Percentiles rank a stretch among this genome's conserved stretches.
Evolutionary conservation across 2,329 filamentous ascomycete species (phyloP).

Genomic region (Sarocladiaceae sp.): DNA sequence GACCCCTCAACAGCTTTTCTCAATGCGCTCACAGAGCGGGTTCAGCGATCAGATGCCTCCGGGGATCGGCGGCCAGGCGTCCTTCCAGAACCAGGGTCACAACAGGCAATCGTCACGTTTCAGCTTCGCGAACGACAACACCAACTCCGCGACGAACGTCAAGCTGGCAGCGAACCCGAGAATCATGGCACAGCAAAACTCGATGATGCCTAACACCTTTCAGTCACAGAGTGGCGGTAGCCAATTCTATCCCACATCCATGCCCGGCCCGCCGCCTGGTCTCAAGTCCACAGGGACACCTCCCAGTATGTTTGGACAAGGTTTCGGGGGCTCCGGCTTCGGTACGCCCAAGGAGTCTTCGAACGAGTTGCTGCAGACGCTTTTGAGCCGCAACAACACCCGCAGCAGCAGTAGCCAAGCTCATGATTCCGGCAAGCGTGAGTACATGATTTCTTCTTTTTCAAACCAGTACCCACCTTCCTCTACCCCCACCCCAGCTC

Average conservation of each 20-base stretch:
- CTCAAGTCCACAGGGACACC: slow-evolving; percentile 94
- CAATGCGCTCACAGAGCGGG: slow-evolving; percentile 60
- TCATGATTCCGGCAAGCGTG: slow-evolving; percentile 92
- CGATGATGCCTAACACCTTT: slow-evolving; percentile 73
- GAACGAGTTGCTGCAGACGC: slow-evolving; percentile 65
- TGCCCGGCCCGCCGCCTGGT: slow-evolving; percentile 90
- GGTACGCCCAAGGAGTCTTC: slow-evolving; percentile 66
- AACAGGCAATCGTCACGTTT: slow-evolving; percentile 82
- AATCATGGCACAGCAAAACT: slow-evolving; percentile 77
- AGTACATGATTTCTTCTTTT: slow-evolving; percentile 94
- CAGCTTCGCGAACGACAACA: slow-evolving; percentile 76
- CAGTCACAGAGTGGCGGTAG: slow-evolving; percentile 53
- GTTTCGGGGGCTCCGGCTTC: slow-evolving; percentile 73
- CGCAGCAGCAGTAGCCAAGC: slow-evolving; percentile 63
- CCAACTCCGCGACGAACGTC: slow-evolving; percentile 47
- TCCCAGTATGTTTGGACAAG: slow-evolving; percentile 88
- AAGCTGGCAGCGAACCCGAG: slow-evolving; percentile 77
- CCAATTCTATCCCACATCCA: slow-evolving; percentile 78
- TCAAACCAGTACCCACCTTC: slow-evolving; percentile 81
- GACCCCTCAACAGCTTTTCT: slow-evolving; percentile 74
- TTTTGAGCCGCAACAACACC: slow-evolving; percentile 64
- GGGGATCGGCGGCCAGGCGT: slow-evolving; percentile 45
- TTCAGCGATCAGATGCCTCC: slow-evolving; percentile 58
- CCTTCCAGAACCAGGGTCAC: slow-evolving; percentile 59
- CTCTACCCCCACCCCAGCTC: slow-evolving; percentile 76